Percentiles rank a stretch among this genome's conserved stretches.
Conservation (phyloP, 148 eudicot genomes). For the Nepenthes mirabilis region DNA sequence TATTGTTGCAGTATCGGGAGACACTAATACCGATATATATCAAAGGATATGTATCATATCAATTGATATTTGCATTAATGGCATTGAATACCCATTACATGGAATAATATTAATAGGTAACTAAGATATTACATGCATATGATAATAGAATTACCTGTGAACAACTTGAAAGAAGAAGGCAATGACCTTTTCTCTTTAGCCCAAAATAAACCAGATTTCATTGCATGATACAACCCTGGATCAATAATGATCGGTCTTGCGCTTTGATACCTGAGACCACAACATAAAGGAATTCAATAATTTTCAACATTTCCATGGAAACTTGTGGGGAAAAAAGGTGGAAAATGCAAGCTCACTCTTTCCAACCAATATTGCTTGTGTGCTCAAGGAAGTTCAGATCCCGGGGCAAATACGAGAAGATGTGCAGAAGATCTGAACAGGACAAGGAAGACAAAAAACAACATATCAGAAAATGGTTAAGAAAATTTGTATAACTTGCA, state of each 20-base stretch:
- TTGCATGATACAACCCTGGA: slow-evolving; percentile 79
- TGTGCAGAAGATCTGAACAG: slow-evolving; percentile 78
- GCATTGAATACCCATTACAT: no score
- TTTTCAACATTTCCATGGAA: background rate
- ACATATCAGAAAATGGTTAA: no score
- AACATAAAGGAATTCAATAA: background rate
- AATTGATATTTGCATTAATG: no score
- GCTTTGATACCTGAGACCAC: slow-evolving; percentile 54
- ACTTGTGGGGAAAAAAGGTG: background rate
- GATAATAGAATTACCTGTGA: slow-evolving; percentile 33
- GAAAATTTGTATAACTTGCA: no score
- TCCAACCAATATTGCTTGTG: slow-evolving; percentile 83
- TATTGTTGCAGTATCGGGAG: no score
- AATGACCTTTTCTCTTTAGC: slow-evolving; percentile 90
- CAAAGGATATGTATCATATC: no score
- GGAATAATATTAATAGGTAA: background rate
- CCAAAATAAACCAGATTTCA: slow-evolving; percentile 75
- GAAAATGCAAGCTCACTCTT: slow-evolving; percentile 55
- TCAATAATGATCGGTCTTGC: slow-evolving; percentile 86
- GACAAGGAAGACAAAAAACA: background rate
- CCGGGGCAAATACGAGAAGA: slow-evolving; percentile 88
- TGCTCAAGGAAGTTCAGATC: slow-evolving; percentile 94
- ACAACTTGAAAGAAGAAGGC: slow-evolving; percentile 81
- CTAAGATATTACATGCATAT: background rate
- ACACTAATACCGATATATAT: no score